A percentile compares a stretch with the other conserved stretches of the same genome.
Evolutionary conservation across 2,329 filamentous ascomycete genomes (phyloP).

Genomic region (Calonectria pseudoturangicola): DNA sequence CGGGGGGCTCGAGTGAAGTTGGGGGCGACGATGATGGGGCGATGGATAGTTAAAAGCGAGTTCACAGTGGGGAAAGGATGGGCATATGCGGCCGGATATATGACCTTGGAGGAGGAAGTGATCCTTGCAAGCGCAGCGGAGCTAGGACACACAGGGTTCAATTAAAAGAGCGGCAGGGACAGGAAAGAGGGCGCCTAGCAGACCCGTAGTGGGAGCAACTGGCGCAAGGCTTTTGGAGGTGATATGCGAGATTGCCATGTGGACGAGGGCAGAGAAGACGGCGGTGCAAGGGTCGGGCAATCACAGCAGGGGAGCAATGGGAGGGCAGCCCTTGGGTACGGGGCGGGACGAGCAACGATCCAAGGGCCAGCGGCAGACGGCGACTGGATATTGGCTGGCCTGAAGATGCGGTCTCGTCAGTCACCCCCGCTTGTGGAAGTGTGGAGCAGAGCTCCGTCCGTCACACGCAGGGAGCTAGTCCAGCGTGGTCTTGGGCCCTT

Average conservation of each 20-base stretch:
- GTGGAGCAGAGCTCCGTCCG: constrained; percentile 44
- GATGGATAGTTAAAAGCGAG: constrained; percentile 50
- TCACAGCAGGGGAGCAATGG: constrained; percentile 47
- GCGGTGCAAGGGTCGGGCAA: constrained; percentile 48
- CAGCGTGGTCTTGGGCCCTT: constrained; percentile 40
- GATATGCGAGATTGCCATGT: constrained; percentile 57
- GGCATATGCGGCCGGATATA: constrained; percentile 52
- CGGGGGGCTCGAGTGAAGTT: constrained; percentile 37
- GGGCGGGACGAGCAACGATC: constrained; percentile 42
- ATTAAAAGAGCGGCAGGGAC: constrained; percentile 44
- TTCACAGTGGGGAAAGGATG: constrained; percentile 49
- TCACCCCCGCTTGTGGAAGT: constrained; percentile 49
- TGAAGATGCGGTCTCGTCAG: constrained; percentile 49
- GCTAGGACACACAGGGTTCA: constrained; percentile 45
- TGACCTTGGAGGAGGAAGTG: constrained; percentile 52
- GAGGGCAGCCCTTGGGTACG: constrained; percentile 35
- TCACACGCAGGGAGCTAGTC: constrained; percentile 53
- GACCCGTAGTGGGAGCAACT: constrained; percentile 34
- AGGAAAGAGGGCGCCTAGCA: constrained; percentile 39
- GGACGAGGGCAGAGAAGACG: constrained; percentile 45
- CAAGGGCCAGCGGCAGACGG: constrained; percentile 66
- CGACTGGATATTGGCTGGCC: constrained; percentile 73
- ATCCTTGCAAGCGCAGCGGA: constrained; percentile 47
- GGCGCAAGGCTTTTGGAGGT: constrained; percentile 46
- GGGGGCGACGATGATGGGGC: constrained; percentile 40